Base-by-base conservation (phyloP, 164 flowering plant genomes). In the Kalanchoe fedtschenkoi region DNA sequence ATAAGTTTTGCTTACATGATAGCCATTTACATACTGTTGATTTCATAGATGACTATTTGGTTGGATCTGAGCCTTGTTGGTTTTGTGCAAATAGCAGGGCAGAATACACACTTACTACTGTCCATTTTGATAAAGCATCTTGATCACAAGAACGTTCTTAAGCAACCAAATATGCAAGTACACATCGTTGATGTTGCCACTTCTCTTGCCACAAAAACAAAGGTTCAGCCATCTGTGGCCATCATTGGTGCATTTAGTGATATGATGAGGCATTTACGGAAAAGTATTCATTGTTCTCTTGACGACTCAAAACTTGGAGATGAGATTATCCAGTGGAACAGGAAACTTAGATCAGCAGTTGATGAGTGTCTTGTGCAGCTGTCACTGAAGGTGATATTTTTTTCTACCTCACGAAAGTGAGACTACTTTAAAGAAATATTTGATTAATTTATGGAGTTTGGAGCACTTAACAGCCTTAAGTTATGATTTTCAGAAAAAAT, bases 91-190 rank as follows among this genome's bases (percentile, higher is more conserved):
- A 30, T 51, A 32, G 32, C 56, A 51, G 56, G 56, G 56, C 56
- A 51, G 32, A 51, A 51, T 37, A 76, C 87, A 55, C 90, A 85
- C 74, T 66, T 80, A 41, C 72, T 87, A 58, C 62, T 91, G 60
- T 81, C 91, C 47, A 75, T 78, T 41, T 72, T 91, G 80, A 78
- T 87, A 68, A 91, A 91, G 83, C 97, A 91, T 71, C 69, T 91
- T 68, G 97, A 88, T 72, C 89, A 91, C 74, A 91, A 87, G 73
- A 85, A 76, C 73, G 79, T 85, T 56, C 68, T 63, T 55, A 89
- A 81, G 59, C 76, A 74, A 66, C 89, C 83, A 35, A 68, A 38
- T 56, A 39, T 76, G 66, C 95, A 87, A 74, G 68, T 79, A 28
- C 68, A 76, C 64, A 84, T 88, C 53, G 66, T 85, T 19, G 68